phyloP scores from a whole-genome alignment of 306 rosid species.

The Pyrus communis region DNA sequence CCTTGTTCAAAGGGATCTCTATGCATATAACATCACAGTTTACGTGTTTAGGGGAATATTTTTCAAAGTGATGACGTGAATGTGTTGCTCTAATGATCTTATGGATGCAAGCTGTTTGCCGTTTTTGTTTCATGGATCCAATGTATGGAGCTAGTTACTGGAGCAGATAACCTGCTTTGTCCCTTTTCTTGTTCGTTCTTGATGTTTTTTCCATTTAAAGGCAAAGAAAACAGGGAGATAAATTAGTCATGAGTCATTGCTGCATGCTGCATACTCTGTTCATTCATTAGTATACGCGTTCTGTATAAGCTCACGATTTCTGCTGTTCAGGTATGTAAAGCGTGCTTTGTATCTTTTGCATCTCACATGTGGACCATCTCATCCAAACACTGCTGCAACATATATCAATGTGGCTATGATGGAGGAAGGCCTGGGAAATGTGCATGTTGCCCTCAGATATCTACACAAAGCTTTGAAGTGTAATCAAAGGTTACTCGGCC shows the following conservation, averaged over 20 bases:
- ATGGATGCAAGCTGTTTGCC: background rate
- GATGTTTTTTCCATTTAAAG: background rate
- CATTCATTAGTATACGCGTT: background rate
- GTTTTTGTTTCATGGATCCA: background rate
- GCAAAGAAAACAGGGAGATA: background rate
- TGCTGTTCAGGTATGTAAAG: slow-evolving; percentile 73
- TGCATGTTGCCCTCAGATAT: slow-evolving; percentile 94
- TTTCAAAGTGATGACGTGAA: background rate
- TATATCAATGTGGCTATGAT: slow-evolving; percentile 99
- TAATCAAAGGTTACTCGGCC: slow-evolving; percentile 88
- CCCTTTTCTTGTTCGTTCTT: background rate
- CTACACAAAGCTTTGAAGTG: slow-evolving; percentile 98
- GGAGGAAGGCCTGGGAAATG: slow-evolving; percentile 99
- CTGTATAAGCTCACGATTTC: slow-evolving; percentile 5
- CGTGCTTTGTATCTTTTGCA: slow-evolving; percentile 97
- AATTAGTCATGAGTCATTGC: background rate
- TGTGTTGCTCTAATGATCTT: background rate
- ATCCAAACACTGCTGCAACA: slow-evolving; percentile 99
- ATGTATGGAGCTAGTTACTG: background rate
- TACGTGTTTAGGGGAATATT: background rate
- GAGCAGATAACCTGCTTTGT: background rate
- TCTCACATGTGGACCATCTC: slow-evolving; percentile 96
- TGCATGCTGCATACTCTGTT: background rate
- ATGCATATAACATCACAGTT: background rate
- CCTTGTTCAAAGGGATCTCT: slow-evolving; percentile 8